Conservation (phyloP, 2,329 filamentous ascomycete species). For the Cyanodermella asteris region DNA sequence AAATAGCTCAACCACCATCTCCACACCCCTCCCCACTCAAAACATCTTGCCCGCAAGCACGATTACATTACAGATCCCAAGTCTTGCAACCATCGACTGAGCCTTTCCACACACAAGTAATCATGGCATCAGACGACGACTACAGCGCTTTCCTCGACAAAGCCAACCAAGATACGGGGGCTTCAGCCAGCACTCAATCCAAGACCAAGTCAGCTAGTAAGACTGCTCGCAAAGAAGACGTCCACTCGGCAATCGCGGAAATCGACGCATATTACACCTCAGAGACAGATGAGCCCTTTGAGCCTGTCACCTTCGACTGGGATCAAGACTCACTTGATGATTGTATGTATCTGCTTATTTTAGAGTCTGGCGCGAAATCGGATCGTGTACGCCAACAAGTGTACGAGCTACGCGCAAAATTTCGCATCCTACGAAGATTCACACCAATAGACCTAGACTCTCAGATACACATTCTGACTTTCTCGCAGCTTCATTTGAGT, state of each 20-base stretch:
- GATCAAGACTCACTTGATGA: no score
- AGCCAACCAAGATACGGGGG: slow-evolving; percentile 47
- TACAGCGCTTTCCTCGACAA: slow-evolving; percentile 75
- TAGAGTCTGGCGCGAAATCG: no score
- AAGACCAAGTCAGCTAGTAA: slow-evolving; percentile 8
- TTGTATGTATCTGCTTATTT: no score
- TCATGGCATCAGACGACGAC: slow-evolving; percentile 45
- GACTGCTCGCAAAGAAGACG: slow-evolving; percentile 23
- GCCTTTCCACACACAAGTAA: no score
- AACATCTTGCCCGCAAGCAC: no score
- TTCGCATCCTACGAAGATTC: no score
- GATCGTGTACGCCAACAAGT: no score
- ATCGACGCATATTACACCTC: slow-evolving; percentile 48
- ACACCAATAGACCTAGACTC: no score
- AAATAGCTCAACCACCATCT: no score
- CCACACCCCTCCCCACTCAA: no score
- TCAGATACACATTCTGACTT: no score
- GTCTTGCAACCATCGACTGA: slow-evolving; percentile 9
- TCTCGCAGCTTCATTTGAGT: slow-evolving; percentile 49
- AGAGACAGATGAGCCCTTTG: slow-evolving; percentile 72
- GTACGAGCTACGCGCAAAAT: no score
- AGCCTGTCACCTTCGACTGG: slow-evolving; percentile 48
- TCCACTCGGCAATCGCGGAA: slow-evolving; percentile 37
- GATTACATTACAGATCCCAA: slow-evolving; percentile 4
- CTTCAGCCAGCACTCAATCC: slow-evolving; percentile 12